Evolutionary conservation across 108 stramenopile genomes (phyloP).

Genomic region (Schizochytrium sp.): DNA sequence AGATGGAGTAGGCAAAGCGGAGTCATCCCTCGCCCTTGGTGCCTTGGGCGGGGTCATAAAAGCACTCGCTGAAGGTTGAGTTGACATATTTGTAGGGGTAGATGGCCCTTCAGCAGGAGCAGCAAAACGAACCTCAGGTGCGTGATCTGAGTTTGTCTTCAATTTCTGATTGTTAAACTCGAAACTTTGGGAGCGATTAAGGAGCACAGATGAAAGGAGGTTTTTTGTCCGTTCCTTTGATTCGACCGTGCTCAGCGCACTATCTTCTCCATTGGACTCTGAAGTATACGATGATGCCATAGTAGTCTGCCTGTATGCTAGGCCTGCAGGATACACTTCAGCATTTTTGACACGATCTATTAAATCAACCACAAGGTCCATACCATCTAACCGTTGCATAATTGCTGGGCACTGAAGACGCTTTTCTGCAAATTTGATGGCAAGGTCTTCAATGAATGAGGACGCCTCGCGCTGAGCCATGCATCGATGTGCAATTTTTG

Average conservation of each 20-base stretch:
- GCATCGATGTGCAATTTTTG: not conserved
- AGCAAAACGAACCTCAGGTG: constrained; percentile 1
- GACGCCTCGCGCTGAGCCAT: constrained; percentile 19
- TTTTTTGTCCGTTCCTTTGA: not conserved
- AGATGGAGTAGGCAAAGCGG: not conserved
- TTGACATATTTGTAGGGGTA: not conserved
- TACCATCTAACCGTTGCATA: constrained; percentile 44
- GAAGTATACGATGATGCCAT: no score
- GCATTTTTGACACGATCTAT: constrained; percentile 6
- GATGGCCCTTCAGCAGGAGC: not conserved
- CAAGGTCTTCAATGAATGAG: not conserved
- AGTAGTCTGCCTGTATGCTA: not conserved
- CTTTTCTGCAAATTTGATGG: constrained; percentile 8
- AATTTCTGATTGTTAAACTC: not conserved
- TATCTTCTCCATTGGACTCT: no score
- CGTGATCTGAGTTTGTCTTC: not conserved
- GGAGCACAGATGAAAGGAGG: not conserved
- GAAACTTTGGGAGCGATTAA: not conserved
- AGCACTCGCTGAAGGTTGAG: not conserved
- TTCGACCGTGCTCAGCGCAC: not conserved
- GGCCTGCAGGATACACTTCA: constrained; percentile 11
- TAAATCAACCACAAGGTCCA: constrained; percentile 1
- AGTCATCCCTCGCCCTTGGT: not conserved
- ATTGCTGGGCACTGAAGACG: constrained; percentile 20
- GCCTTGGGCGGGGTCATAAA: not conserved